Conservation (phyloP, 2,329 filamentous ascomycete genomes). For the Aspergillus proliferans region DNA sequence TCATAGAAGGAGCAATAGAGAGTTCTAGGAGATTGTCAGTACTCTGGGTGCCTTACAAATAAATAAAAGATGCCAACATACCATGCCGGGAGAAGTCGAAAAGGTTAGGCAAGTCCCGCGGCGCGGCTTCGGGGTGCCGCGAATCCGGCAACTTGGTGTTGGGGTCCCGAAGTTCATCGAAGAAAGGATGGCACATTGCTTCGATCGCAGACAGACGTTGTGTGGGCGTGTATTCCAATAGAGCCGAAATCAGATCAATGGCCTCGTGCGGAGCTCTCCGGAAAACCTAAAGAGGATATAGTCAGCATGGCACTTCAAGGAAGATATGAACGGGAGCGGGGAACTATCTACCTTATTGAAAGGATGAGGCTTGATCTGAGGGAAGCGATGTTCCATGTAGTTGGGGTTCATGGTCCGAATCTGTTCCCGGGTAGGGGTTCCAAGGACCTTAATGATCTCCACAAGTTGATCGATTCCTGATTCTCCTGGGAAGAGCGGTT, state of each 20-base stretch:
- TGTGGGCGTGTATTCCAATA: slow-evolving; percentile 95
- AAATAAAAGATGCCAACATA: slow-evolving; percentile 44
- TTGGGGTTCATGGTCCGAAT: slow-evolving; percentile 99
- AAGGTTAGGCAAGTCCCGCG: slow-evolving; percentile 75
- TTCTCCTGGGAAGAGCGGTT: slow-evolving; percentile 95
- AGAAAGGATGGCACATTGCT: slow-evolving; percentile 97
- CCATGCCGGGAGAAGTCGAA: slow-evolving; percentile 94
- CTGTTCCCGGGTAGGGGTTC: slow-evolving; percentile 92
- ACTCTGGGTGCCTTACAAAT: neutral
- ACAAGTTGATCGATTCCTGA: slow-evolving; percentile 98
- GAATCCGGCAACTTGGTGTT: slow-evolving; percentile 88
- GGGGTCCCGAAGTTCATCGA: slow-evolving; percentile 92
- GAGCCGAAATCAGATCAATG: slow-evolving; percentile 86
- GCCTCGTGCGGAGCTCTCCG: slow-evolving; percentile 89
- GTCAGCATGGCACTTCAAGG: slow-evolving; percentile 14
- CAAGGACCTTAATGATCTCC: slow-evolving; percentile 98
- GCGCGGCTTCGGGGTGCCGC: slow-evolving; percentile 72
- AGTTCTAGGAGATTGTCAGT: slow-evolving; percentile 58
- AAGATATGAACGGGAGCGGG: neutral
- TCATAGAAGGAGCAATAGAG: slow-evolving; percentile 86
- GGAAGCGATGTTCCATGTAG: slow-evolving; percentile 99
- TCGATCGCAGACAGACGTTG: slow-evolving; percentile 89
- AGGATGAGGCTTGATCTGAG: slow-evolving; percentile 98
- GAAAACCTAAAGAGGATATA: slow-evolving; percentile 60
- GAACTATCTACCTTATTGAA: slow-evolving; percentile 70